Evolutionary conservation across 768 basidiomycete genomes (phyloP).

Genomic region (Leccinum subtestaceum): DNA sequence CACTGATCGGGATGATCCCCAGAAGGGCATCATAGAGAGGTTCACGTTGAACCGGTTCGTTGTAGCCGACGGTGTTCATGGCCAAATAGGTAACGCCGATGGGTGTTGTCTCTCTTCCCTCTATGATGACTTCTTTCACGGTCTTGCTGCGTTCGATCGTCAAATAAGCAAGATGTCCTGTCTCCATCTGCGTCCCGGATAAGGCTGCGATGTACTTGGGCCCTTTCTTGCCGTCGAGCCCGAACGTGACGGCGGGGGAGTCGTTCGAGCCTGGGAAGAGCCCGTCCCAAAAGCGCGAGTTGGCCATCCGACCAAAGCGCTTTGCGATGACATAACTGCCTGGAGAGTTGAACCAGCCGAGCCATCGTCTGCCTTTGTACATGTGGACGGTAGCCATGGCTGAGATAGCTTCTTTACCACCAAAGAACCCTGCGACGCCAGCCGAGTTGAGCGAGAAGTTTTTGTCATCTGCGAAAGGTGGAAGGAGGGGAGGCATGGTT

Average conservation of each 20-base stretch:
- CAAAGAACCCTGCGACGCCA: conserved; percentile 36
- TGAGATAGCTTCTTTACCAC: conserved; percentile 36
- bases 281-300: conserved; percentile 32
- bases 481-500: conserved; percentile 12
- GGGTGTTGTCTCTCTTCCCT: conserved; percentile 6
- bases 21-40: conserved; percentile 6
- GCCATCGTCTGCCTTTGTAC: conserved; percentile 29
- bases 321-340: conserved; percentile 34
- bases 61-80: conserved; percentile 11
- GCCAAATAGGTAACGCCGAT: conserved; percentile 19
- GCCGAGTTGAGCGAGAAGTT: conserved; percentile 27
- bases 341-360: conserved; percentile 38
- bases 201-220: conserved; percentile 29
- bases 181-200: conserved; percentile 31
- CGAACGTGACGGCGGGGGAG: conserved; percentile 26
- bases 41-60: background rate
- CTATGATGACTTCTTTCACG: background rate
- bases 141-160: conserved; percentile 18
- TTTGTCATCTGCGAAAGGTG: conserved; percentile 5
- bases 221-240: conserved; percentile 23
- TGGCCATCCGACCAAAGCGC: conserved; percentile 31
- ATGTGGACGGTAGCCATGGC: conserved; percentile 35
- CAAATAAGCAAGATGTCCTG: conserved; percentile 29
- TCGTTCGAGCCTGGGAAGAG: conserved; percentile 31
- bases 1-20: conserved; percentile 22